phyloP scores from a whole-genome alignment of 2,329 filamentous ascomycete species.

The Byssoonygena ceratinophila region DNA sequence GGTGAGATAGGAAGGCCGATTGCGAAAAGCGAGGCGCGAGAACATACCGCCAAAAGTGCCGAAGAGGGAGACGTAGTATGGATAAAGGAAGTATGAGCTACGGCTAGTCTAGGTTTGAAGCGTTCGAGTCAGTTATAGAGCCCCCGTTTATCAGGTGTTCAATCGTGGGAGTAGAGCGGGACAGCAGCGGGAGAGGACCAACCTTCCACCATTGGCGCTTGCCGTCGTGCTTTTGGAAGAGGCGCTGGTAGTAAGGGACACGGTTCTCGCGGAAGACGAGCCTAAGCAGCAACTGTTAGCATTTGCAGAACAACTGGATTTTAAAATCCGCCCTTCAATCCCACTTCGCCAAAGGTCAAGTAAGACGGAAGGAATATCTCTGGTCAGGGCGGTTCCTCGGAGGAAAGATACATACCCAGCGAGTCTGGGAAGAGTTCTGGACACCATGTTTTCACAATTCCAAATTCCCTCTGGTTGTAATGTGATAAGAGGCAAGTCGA shows the following conservation, averaged over 20 bases:
- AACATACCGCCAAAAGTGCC: conserved; percentile 41
- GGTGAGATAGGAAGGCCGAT: too few relatives aligned
- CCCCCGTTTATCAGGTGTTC: background rate
- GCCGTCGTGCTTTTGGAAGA: conserved; percentile 57
- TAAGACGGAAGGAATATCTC: background rate
- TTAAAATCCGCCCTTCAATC: background rate
- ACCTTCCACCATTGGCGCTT: conserved; percentile 60
- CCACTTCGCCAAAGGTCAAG: background rate
- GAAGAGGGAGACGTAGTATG: conserved; percentile 47
- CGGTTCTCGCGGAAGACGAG: conserved; percentile 56
- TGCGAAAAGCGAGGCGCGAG: background rate
- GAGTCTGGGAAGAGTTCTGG: conserved; percentile 35
- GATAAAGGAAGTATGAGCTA: conserved; percentile 49
- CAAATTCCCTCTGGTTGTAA: background rate
- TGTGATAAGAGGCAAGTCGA: conserved; percentile 20
- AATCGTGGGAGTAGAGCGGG: background rate
- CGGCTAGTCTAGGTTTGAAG: conserved; percentile 39
- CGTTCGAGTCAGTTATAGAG: background rate
- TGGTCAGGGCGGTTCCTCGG: background rate
- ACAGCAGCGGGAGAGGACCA: conserved; percentile 22
- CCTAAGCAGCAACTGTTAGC: conserved; percentile 23
- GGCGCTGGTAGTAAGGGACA: conserved; percentile 56
- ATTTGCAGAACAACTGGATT: background rate
- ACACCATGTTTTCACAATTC: conserved; percentile 29
- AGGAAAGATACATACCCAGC: conserved; percentile 31